Percentiles rank a stretch among this genome's conserved stretches.
phyloP scores from a whole-genome alignment of 2,329 filamentous ascomycete species.

The Ceratocystis albifundus region DNA sequence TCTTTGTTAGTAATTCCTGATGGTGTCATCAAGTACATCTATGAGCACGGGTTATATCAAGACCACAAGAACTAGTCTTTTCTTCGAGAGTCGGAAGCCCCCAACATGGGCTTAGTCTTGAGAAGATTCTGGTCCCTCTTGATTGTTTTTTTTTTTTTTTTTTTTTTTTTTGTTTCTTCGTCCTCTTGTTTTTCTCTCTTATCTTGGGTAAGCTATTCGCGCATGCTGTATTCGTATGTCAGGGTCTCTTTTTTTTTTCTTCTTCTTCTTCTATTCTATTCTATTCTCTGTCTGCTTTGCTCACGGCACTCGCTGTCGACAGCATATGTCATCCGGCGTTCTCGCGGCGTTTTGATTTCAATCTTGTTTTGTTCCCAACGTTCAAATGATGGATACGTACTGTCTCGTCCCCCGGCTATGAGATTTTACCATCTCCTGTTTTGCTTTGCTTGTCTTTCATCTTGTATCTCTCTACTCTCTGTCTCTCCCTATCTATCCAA shows the following conservation, averaged over 20 bases:
- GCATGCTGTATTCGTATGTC: too few species aligned
- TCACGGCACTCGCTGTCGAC: not conserved
- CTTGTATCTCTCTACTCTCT: conserved; percentile 2
- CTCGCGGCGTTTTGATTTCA: not conserved
- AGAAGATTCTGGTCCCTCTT: not conserved
- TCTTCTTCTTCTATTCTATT: not conserved
- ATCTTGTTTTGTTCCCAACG: not conserved
- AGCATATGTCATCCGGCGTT: conserved; percentile 8
- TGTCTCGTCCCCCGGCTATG: too few species aligned
- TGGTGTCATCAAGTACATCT: conserved; percentile 63
- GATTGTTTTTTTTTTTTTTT: conserved; percentile 12
- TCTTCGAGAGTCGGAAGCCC: not conserved
- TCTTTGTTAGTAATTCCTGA: conserved; percentile 41
- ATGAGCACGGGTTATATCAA: conserved; percentile 53
- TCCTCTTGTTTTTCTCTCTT: not conserved
- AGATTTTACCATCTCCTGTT: too few species aligned
- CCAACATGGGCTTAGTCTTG: not conserved
- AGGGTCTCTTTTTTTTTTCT: not conserved
- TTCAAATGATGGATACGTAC: not conserved
- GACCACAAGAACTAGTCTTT: conserved; percentile 20
- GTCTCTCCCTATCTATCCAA: not conserved
- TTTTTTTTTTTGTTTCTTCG: conserved; percentile 13
- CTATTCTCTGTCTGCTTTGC: not conserved
- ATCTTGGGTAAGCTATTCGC: too few species aligned
- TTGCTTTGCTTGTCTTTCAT: not conserved